Evolutionary conservation across 2,329 filamentous ascomycete species (phyloP).

Genomic region (Dothidotthia symphoricarpi): DNA sequence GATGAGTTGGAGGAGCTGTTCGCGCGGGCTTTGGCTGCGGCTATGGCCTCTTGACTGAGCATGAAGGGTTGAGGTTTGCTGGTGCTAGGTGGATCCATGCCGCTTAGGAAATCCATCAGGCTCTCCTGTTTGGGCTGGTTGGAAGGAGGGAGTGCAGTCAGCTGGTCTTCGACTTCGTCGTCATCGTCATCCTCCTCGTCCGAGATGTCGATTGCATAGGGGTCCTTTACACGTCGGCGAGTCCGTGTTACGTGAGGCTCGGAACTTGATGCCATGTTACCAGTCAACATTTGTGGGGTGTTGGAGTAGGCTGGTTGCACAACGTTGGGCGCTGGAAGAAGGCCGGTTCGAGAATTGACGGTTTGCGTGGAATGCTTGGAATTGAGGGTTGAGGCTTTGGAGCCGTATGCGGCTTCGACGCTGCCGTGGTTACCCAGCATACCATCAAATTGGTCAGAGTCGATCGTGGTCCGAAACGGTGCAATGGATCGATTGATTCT

Average conservation of each 20-base stretch:
- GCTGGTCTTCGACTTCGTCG: slow-evolving; percentile 52
- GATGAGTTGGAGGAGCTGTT: slow-evolving; percentile 17
- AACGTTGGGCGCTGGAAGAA: slow-evolving; percentile 48
- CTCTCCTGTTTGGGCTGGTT: slow-evolving; percentile 51
- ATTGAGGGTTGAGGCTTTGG: slow-evolving; percentile 35
- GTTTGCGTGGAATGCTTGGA: slow-evolving; percentile 55
- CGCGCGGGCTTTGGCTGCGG: slow-evolving; percentile 33
- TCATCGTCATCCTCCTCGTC: slow-evolving; percentile 49
- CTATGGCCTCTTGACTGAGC: slow-evolving; percentile 32
- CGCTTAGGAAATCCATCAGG: slow-evolving; percentile 70
- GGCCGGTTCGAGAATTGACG: slow-evolving; percentile 71
- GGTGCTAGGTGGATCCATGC: slow-evolving; percentile 60
- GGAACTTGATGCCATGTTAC: slow-evolving; percentile 30
- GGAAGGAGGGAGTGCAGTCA: slow-evolving; percentile 47
- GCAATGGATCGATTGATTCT: slow-evolving; percentile 81
- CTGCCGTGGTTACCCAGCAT: slow-evolving; percentile 37
- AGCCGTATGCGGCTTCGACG: slow-evolving; percentile 37
- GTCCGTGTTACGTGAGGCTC: slow-evolving; percentile 66
- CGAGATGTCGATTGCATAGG: slow-evolving; percentile 79
- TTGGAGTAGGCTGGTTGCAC: slow-evolving; percentile 41
- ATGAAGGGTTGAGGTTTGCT: slow-evolving; percentile 36
- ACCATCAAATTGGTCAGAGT: slow-evolving; percentile 70
- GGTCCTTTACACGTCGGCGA: slow-evolving; percentile 76
- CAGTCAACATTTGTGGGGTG: slow-evolving; percentile 34
- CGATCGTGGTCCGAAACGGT: slow-evolving; percentile 80